A percentile compares a stretch with the other conserved stretches of the same genome.
phyloP scores from a whole-genome alignment of 2,329 filamentous ascomycete species.

The Mariannaea sp. region DNA sequence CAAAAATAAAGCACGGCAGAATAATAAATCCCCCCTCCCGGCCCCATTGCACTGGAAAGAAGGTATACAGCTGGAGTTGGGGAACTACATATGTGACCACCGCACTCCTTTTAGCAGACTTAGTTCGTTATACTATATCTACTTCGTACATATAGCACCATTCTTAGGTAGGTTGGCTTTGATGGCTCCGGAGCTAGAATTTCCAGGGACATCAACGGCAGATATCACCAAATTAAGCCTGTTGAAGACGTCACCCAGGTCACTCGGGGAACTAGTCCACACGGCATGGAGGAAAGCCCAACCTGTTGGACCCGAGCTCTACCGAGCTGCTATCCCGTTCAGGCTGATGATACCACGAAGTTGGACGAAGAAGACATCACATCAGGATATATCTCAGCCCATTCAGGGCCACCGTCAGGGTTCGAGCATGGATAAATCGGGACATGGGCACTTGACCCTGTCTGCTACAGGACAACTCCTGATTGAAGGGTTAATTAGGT shows the following conservation, averaged over 20 bases:
- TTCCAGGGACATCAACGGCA: conserved; percentile 12
- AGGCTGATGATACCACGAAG: conserved; percentile 9
- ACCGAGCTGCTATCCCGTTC: conserved; percentile 24
- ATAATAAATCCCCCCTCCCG: no score
- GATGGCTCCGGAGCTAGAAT: conserved; percentile 8
- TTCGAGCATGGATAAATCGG: conserved; percentile 18
- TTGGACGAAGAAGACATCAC: conserved; percentile 4
- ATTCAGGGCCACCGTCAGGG: conserved; percentile 17
- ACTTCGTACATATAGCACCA: conserved; percentile 8
- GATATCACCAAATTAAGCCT: conserved; percentile 12
- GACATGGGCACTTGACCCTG: conserved; percentile 3
- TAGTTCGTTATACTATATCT: no score
- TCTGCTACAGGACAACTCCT: conserved; percentile 13
- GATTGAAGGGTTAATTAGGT: conserved; percentile 38
- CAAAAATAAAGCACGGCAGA: conserved; percentile 21
- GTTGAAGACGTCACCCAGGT: conserved; percentile 17
- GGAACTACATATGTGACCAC: conserved; percentile 10
- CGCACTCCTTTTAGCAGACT: conserved; percentile 1
- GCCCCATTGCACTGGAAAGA: conserved; percentile 16
- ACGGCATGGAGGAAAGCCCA: not conserved
- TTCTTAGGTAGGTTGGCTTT: conserved; percentile 18
- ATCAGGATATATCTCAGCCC: conserved; percentile 19
- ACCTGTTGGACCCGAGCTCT: conserved; percentile 5
- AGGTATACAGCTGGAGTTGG: no score
- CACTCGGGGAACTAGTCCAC: not conserved